phyloP scores from a whole-genome alignment of 2,329 filamentous ascomycete genomes.

The Camillea tinctor region DNA sequence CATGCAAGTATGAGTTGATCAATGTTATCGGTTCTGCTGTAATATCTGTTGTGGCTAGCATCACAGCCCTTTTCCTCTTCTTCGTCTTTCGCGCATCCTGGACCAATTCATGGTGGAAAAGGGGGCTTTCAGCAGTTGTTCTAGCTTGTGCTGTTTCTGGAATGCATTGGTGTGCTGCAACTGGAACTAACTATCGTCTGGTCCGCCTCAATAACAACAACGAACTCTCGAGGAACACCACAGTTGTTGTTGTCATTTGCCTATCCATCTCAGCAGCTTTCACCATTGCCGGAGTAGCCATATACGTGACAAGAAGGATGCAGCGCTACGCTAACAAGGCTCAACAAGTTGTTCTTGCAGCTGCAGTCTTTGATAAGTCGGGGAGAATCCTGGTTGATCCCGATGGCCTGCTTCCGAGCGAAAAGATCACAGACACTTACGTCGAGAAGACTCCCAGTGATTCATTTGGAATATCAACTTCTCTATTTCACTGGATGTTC shows the following conservation, averaged over 20 bases:
- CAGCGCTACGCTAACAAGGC: constrained; percentile 57
- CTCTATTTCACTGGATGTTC: constrained; percentile 86
- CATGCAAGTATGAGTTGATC: constrained; percentile 56
- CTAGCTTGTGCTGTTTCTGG: constrained; percentile 75
- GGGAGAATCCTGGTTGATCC: constrained; percentile 68
- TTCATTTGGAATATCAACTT: constrained; percentile 72
- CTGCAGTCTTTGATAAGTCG: constrained; percentile 65
- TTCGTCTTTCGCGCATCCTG: constrained; percentile 74
- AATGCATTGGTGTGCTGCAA: constrained; percentile 83
- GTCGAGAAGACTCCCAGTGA: constrained; percentile 69
- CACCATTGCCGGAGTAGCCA: constrained; percentile 54
- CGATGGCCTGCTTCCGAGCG: constrained; percentile 66
- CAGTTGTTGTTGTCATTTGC: constrained; percentile 71
- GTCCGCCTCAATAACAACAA: constrained; percentile 42
- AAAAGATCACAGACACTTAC: constrained; percentile 78
- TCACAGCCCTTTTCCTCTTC: constrained; percentile 69
- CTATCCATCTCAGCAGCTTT: constrained; percentile 63
- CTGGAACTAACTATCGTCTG: constrained; percentile 67
- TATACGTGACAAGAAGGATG: constrained; percentile 53
- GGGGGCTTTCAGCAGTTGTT: constrained; percentile 62
- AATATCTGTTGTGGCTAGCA: constrained; percentile 72
- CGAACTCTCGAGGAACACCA: constrained; percentile 58
- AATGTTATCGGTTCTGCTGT: constrained; percentile 67
- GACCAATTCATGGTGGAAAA: constrained; percentile 78
- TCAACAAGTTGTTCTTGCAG: constrained; percentile 58